Conservation (phyloP, 768 basidiomycete genomes). For the Trichaptum fuscoviolaceum region DNA sequence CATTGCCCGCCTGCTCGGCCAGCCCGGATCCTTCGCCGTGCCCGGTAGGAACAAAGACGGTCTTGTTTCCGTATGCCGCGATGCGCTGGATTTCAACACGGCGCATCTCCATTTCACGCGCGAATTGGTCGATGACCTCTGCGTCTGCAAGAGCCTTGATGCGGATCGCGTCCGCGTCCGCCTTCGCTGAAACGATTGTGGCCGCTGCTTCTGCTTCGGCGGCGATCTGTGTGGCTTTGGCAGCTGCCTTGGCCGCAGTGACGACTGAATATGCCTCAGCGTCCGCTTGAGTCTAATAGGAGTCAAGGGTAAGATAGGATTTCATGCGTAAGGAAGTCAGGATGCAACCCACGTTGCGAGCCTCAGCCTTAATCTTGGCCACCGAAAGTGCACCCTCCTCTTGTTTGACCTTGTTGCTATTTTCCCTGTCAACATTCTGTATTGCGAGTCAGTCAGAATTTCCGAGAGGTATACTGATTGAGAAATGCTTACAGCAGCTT, state of each 20-base stretch:
- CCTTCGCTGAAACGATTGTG: slow-evolving; percentile 67
- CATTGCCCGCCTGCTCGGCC: neutral
- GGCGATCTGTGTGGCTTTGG: slow-evolving; percentile 59
- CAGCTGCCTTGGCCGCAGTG: slow-evolving; percentile 69
- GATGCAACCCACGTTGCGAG: slow-evolving; percentile 37
- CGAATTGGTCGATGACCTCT: slow-evolving; percentile 58
- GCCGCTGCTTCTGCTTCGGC: slow-evolving; percentile 77
- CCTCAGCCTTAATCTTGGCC: slow-evolving; percentile 70
- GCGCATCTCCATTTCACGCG: slow-evolving; percentile 70
- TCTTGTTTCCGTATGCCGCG: slow-evolving; percentile 60
- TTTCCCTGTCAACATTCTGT: slow-evolving; percentile 81
- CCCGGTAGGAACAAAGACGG: slow-evolving; percentile 61
- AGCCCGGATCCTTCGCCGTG: slow-evolving; percentile 28
- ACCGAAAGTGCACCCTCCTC: slow-evolving; percentile 77
- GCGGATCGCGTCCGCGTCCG: slow-evolving; percentile 64
- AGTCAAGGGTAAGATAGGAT: neutral
- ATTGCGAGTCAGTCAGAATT: neutral
- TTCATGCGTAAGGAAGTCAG: neutral
- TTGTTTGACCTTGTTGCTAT: slow-evolving; percentile 83
- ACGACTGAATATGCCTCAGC: slow-evolving; percentile 70
- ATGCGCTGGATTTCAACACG: slow-evolving; percentile 61
- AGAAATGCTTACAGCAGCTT: slow-evolving; percentile 58
- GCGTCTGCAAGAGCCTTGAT: slow-evolving; percentile 62
- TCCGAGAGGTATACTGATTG: neutral
- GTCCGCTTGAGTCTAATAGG: slow-evolving; percentile 57